Conservation (phyloP, 371 early-diverging fungal genomes). For the Capillidium heterosporum region DNA sequence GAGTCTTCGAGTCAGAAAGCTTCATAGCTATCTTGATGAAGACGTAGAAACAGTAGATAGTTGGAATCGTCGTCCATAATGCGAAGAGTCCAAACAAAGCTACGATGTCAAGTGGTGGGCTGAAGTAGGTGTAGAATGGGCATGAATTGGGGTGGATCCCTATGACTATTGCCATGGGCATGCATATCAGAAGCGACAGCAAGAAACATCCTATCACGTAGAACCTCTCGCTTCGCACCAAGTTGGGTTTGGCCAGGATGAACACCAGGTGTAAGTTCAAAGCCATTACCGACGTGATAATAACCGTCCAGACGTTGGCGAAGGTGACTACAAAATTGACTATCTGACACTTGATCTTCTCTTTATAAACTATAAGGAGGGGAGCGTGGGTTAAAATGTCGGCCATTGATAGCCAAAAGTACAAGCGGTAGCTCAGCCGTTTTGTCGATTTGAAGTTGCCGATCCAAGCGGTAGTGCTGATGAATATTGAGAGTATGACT, state of each 20-base stretch:
- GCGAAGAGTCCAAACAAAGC: neutral
- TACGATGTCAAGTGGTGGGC: neutral
- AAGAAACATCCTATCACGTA: neutral
- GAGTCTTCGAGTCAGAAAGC: no score
- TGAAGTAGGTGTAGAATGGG: neutral
- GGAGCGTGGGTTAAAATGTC: neutral
- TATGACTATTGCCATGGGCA: neutral
- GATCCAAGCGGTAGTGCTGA: neutral
- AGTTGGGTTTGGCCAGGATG: neutral
- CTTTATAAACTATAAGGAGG: neutral
- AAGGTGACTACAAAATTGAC: neutral
- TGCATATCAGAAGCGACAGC: neutral
- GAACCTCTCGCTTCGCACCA: neutral
- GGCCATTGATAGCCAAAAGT: neutral
- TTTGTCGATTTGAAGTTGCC: neutral
- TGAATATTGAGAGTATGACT: no score
- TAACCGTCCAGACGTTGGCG: neutral
- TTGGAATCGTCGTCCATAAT: no score
- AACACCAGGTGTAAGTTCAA: constrained; percentile 1
- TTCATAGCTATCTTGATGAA: no score
- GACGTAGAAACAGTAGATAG: no score
- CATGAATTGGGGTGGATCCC: neutral
- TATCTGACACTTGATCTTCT: neutral
- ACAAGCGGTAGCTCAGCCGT: neutral
- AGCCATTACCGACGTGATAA: neutral